These are phyloP conservation scores for Torulaspora gathmanii DNA, from an alignment of 805 yeast genomes.

Conservation along the genomic window DNA sequence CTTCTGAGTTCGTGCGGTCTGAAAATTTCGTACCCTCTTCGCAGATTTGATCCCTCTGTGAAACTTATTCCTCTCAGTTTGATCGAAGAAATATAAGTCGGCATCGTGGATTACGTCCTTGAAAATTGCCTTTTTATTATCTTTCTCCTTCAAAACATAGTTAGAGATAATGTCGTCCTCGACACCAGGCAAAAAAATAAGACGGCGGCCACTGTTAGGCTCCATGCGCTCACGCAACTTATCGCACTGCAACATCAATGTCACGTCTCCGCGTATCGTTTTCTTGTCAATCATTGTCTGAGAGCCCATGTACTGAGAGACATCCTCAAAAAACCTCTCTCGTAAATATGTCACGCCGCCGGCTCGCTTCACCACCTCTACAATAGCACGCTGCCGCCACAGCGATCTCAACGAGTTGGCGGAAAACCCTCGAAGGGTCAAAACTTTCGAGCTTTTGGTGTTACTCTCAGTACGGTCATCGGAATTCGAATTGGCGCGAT, in stretches of 20 bases:
- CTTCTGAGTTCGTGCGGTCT: constrained; percentile 9
- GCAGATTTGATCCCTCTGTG: constrained; percentile 31
- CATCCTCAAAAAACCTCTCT: constrained; percentile 36
- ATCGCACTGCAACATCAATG: constrained; percentile 21
- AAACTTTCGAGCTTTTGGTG: constrained; percentile 3
- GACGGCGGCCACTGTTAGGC: constrained; percentile 18
- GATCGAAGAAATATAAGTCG: constrained; percentile 35
- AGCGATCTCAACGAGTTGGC: constrained; percentile 43
- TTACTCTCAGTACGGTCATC: neutral
- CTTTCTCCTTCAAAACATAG: constrained; percentile 27
- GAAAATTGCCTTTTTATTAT: constrained; percentile 23
- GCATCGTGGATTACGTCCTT: constrained; percentile 30
- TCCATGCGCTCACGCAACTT: constrained; percentile 23
- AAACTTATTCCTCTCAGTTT: constrained; percentile 29
- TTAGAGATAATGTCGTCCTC: constrained; percentile 17
- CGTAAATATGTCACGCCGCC: constrained; percentile 47
- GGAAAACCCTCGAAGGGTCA: constrained; percentile 34
- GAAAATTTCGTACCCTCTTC: constrained; percentile 31
- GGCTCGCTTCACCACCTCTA: constrained; percentile 40
- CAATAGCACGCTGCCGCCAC: constrained; percentile 42
- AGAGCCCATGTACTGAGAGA: constrained; percentile 43
- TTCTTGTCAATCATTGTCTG: constrained; percentile 46
- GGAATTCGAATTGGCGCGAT: neutral
- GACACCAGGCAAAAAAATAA: constrained; percentile 25
- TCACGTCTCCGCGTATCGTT: constrained; percentile 47